These are phyloP conservation scores for Chytriomyces sp. DNA, from an alignment of 192 early-diverging fungal species.

Conservation along the genomic window DNA sequence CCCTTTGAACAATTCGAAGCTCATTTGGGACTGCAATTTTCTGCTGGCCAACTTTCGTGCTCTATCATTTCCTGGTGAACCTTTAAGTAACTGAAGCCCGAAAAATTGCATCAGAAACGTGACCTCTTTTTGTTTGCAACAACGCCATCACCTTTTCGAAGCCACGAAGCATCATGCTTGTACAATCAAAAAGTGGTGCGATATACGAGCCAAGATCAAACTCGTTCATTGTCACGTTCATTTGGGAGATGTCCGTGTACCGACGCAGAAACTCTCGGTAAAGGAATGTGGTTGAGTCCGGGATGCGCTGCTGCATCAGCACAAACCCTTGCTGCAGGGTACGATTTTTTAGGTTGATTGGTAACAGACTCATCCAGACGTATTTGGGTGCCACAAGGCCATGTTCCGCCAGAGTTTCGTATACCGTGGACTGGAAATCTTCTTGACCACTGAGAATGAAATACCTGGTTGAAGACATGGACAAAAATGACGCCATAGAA, in stretches of 20 bases:
- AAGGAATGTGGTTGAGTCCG: neutral
- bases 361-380: conserved; percentile 31
- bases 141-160: neutral
- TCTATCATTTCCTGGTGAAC: neutral
- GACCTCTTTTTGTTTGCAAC: neutral
- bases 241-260: neutral
- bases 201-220: neutral
- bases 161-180: neutral
- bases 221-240: neutral
- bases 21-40: conserved; percentile 13
- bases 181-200: neutral
- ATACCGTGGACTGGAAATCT: neutral
- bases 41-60: neutral
- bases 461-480: conserved; percentile 1
- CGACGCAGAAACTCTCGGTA: neutral
- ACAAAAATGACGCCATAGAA: neutral
- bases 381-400: conserved; percentile 4
- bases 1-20: conserved; percentile 11
- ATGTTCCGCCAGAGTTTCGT: conserved; percentile 1
- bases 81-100: neutral
- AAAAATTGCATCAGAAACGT: neutral
- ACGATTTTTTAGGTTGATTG: neutral
- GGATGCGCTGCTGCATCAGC: neutral
- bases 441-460: conserved; percentile 23
- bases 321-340: neutral